Conservation (phyloP, 2,329 filamentous ascomycete species). For the Zymoseptoria passerinii region DNA sequence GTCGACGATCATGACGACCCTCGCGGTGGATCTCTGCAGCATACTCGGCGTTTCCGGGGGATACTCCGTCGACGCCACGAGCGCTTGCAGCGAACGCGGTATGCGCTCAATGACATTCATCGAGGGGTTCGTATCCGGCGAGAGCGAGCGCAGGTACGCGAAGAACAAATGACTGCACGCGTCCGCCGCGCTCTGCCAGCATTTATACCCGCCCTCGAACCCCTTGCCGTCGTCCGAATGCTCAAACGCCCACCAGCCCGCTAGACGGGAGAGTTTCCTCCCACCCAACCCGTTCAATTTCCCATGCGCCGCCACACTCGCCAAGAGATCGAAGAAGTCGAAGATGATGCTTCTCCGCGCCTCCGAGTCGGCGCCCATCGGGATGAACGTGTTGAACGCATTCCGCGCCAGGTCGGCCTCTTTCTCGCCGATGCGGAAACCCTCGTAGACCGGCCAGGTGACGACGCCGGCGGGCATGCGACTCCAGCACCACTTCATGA, state of each 20-base stretch:
- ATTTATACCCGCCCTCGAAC: conserved; percentile 88
- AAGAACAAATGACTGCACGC: conserved; percentile 97
- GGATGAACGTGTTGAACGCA: conserved; percentile 93
- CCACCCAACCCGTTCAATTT: conserved; percentile 91
- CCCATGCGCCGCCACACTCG: conserved; percentile 83
- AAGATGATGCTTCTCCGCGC: conserved; percentile 83
- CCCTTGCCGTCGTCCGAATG: conserved; percentile 78
- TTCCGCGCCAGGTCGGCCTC: conserved; percentile 88
- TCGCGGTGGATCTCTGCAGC: conserved; percentile 71
- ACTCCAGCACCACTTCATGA: conserved; percentile 98
- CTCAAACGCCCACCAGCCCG: conserved; percentile 98
- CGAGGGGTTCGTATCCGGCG: conserved; percentile 63
- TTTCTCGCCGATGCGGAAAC: conserved; percentile 89
- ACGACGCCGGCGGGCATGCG: conserved; percentile 84
- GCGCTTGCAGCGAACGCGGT: conserved; percentile 81
- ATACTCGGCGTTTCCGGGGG: conserved; percentile 71
- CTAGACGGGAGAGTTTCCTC: conserved; percentile 86
- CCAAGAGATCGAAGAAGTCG: conserved; percentile 89
- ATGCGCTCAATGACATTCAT: conserved; percentile 74
- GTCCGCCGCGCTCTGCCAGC: conserved; percentile 85
- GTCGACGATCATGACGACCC: conserved; percentile 95
- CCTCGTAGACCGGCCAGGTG: conserved; percentile 92
- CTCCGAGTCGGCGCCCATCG: conserved; percentile 81
- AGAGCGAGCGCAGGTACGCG: conserved; percentile 82
- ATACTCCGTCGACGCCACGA: conserved; percentile 89